Percentiles rank a stretch among this genome's conserved stretches.
phyloP scores from a whole-genome alignment of 176 grass and related monocot genomes.

The Phyllostachys edulis region DNA sequence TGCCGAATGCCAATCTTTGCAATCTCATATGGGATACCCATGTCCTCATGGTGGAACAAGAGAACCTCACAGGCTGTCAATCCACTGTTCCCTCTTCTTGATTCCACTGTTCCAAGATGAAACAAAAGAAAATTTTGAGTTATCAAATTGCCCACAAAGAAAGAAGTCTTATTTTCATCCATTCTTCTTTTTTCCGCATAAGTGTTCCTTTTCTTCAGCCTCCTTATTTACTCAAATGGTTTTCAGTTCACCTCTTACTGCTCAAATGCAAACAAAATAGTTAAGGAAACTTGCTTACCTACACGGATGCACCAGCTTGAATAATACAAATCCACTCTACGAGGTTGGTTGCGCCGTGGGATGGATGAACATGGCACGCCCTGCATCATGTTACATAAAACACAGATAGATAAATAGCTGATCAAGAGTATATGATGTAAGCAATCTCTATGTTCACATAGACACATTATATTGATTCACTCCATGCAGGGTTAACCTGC shows the following conservation, averaged over 20 bases:
- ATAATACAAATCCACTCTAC: slow-evolving; percentile 83
- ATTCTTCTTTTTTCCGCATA: neutral
- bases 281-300: slow-evolving; percentile 38
- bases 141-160: neutral
- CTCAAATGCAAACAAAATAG: neutral
- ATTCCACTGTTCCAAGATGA: slow-evolving; percentile 57
- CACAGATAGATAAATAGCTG: slow-evolving; percentile 17
- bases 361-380: slow-evolving; percentile 66
- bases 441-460: neutral
- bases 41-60: slow-evolving; percentile 85
- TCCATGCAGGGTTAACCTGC: slow-evolving; percentile 13
- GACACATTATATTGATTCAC: neutral
- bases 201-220: neutral
- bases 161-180: neutral
- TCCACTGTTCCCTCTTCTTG: slow-evolving; percentile 49
- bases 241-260: slow-evolving; percentile 7
- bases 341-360: slow-evolving; percentile 63
- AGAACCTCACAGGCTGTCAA: slow-evolving; percentile 74
- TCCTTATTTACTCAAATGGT: neutral
- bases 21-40: slow-evolving; percentile 83
- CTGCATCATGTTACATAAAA: slow-evolving; percentile 46
- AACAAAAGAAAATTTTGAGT: neutral
- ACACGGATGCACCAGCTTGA: slow-evolving; percentile 93
- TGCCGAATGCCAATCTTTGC: slow-evolving; percentile 78
- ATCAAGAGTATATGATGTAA: neutral